Percentiles rank a stretch among this genome's conserved stretches.
Conservation (phyloP, 1,139 yeast species). For the Meyerozyma elateridarum region DNA sequence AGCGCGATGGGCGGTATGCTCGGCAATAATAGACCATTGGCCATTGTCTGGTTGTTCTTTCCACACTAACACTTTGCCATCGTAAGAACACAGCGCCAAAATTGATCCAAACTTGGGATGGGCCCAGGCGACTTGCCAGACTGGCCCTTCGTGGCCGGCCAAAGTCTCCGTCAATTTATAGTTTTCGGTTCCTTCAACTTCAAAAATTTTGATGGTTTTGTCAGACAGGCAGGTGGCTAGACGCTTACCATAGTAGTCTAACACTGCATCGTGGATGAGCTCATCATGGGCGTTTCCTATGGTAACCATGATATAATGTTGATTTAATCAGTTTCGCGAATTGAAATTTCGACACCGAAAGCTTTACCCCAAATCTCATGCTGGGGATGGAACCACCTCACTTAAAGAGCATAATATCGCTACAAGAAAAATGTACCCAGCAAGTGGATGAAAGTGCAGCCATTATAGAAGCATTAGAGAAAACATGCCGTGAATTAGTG, state of each 20-base stretch:
- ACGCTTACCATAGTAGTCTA: slow-evolving; percentile 93
- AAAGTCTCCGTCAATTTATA: slow-evolving; percentile 78
- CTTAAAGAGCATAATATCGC: too few species aligned
- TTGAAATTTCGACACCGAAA: too few species aligned
- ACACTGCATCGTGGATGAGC: slow-evolving; percentile 92
- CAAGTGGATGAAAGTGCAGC: neutral
- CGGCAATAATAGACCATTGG: slow-evolving; percentile 84
- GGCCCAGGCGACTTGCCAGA: slow-evolving; percentile 99
- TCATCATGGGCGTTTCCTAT: slow-evolving; percentile 83
- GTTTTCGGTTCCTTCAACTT: slow-evolving; percentile 75
- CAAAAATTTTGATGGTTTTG: slow-evolving; percentile 88
- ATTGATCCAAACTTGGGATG: slow-evolving; percentile 97
- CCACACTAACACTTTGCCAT: slow-evolving; percentile 93
- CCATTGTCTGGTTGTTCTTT: slow-evolving; percentile 77
- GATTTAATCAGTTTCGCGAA: too few species aligned
- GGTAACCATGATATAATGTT: slow-evolving; percentile 70
- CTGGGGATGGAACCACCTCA: too few species aligned
- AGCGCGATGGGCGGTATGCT: slow-evolving; percentile 85
- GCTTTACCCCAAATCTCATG: too few species aligned
- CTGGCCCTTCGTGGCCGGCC: slow-evolving; percentile 93
- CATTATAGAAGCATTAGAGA: neutral
- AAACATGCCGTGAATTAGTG: slow-evolving; percentile 11
- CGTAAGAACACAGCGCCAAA: slow-evolving; percentile 91
- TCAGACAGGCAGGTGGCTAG: slow-evolving; percentile 95
- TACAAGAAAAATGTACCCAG: too few species aligned